These are phyloP conservation scores for Sugiyamaella pinicola DNA, from an alignment of 1,139 yeast genomes.

Conservation along the genomic window DNA sequence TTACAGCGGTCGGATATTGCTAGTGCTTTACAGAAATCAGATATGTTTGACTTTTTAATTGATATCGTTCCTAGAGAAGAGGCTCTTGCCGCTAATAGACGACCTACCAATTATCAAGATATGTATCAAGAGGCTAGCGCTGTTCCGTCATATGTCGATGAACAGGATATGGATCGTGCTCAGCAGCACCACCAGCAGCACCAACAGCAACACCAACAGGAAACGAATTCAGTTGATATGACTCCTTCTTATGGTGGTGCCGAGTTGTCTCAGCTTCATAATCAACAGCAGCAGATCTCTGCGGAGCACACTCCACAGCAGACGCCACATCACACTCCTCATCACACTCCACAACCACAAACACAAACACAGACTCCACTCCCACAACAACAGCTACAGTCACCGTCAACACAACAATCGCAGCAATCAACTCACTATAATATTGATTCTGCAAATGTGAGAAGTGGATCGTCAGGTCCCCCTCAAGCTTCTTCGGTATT, in stretches of 20 bases:
- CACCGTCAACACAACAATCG: slow-evolving; percentile 3
- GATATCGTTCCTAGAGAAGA: slow-evolving; percentile 85
- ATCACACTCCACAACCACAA: slow-evolving; percentile 12
- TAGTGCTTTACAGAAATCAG: slow-evolving; percentile 90
- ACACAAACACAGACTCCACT: slow-evolving; percentile 4
- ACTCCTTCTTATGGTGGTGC: slow-evolving; percentile 2
- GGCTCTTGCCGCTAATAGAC: slow-evolving; percentile 30
- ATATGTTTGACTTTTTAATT: slow-evolving; percentile 94
- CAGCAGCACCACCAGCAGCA: slow-evolving; percentile 17
- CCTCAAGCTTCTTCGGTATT: neutral
- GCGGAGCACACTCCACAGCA: slow-evolving; percentile 9
- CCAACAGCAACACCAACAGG: slow-evolving; percentile 4
- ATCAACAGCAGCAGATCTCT: slow-evolving; percentile 18
- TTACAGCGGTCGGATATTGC: slow-evolving; percentile 93
- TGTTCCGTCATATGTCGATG: slow-evolving; percentile 4
- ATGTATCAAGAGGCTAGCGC: slow-evolving; percentile 14
- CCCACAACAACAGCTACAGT: slow-evolving; percentile 6
- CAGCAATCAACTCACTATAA: slow-evolving; percentile 6
- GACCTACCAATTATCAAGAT: slow-evolving; percentile 14
- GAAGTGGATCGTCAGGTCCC: neutral
- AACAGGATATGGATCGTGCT: slow-evolving; percentile 2
- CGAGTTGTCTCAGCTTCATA: slow-evolving; percentile 8
- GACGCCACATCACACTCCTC: slow-evolving; percentile 11
- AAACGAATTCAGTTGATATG: slow-evolving; percentile 17
- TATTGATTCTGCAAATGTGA: slow-evolving; percentile 3